phyloP scores from a whole-genome alignment of 495 filamentous ascomycete species.

The Acidiella bohemica region DNA sequence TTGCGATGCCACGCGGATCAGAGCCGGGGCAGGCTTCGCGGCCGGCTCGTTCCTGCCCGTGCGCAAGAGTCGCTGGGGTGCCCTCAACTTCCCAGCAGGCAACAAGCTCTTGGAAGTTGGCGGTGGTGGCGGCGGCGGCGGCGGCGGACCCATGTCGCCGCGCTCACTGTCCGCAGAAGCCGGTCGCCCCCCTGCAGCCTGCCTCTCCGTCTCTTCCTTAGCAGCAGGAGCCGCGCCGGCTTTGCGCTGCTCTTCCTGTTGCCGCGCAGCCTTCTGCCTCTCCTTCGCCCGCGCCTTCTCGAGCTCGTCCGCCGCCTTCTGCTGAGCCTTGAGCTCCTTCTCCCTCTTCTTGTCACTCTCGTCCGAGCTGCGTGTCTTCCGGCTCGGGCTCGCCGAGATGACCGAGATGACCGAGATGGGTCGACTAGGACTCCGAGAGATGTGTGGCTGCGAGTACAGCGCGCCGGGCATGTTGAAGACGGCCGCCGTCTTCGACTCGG shows the following conservation, averaged over 20 bases:
- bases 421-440: conserved; percentile 8
- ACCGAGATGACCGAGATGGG: conserved; percentile 7
- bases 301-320: conserved; percentile 40
- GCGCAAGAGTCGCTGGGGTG: conserved; percentile 48
- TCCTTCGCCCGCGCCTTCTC: conserved; percentile 58
- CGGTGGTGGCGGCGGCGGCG: too few species aligned
- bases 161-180: conserved; percentile 26
- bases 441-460: conserved; percentile 13
- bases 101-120: conserved; percentile 44
- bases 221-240: conserved; percentile 14
- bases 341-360: conserved; percentile 57
- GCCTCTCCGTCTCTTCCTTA: conserved; percentile 4
- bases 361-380: conserved; percentile 58
- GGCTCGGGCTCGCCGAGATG: conserved; percentile 24
- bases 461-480: conserved; percentile 20
- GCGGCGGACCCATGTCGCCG: conserved; percentile 38
- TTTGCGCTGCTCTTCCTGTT: conserved; percentile 13
- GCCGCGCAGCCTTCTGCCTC: conserved; percentile 26
- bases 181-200: conserved; percentile 9
- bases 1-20: conserved; percentile 63
- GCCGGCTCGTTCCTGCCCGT: conserved; percentile 52
- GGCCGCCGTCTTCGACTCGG: conserved; percentile 13
- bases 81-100: conserved; percentile 35
- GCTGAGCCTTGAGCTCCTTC: conserved; percentile 45
- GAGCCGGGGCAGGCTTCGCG: conserved; percentile 58